These are phyloP conservation scores for Flaveria ramosissima DNA, from an alignment of 129 eudicot species.

Conservation along the genomic window DNA sequence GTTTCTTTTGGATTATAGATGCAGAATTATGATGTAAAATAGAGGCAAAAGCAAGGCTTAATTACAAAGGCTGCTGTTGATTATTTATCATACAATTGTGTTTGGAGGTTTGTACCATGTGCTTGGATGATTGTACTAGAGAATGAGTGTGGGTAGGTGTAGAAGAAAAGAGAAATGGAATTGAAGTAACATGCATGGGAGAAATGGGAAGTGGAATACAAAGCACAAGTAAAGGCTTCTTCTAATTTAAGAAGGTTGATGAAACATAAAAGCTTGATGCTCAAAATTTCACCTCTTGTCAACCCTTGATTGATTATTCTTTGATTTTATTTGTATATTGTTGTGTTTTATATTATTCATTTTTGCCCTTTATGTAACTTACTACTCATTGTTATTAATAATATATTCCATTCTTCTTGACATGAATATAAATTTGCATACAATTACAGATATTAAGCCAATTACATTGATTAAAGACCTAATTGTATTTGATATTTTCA, in stretches of 20 bases:
- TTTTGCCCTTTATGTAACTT: conserved; percentile 27
- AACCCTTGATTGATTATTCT: conserved; percentile 24
- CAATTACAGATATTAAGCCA: background rate
- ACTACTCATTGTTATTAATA: conserved; percentile 20
- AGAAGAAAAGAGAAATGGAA: conserved; percentile 37
- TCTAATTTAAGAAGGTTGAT: conserved; percentile 33
- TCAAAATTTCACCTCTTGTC: conserved; percentile 15
- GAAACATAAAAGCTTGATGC: conserved; percentile 25
- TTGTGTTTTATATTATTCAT: conserved; percentile 27
- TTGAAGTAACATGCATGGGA: conserved; percentile 30
- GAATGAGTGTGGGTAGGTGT: conserved; percentile 26
- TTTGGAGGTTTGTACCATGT: conserved; percentile 18
- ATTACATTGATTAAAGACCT: background rate
- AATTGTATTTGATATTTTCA: background rate
- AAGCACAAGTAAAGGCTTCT: conserved; percentile 30
- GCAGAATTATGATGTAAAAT: conserved; percentile 30
- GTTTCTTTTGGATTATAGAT: conserved; percentile 6
- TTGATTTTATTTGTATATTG: conserved; percentile 36
- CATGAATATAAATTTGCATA: background rate
- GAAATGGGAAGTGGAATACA: conserved; percentile 31
- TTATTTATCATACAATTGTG: conserved; percentile 21
- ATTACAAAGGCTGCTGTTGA: conserved; percentile 21
- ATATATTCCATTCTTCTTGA: conserved; percentile 20
- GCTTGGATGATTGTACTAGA: conserved; percentile 31
- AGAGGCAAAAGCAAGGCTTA: conserved; percentile 19